These are phyloP conservation scores for Meredithiella fracta DNA, from an alignment of 2,329 filamentous ascomycete genomes.

Conservation along the genomic window DNA sequence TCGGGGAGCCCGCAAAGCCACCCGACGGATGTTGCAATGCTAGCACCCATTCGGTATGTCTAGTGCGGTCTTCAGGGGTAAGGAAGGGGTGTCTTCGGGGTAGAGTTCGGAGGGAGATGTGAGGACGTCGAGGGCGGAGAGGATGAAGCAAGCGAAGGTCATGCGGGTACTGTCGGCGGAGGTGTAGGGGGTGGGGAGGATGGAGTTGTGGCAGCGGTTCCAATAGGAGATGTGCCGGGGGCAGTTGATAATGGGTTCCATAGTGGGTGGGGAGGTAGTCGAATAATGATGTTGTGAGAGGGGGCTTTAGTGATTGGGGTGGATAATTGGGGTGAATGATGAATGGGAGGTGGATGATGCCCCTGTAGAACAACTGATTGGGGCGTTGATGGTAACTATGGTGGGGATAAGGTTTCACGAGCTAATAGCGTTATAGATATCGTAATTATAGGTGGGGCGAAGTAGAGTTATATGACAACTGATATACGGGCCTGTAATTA, in stretches of 20 bases:
- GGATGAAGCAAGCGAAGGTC: conserved; percentile 74
- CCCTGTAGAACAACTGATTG: too few relatives aligned
- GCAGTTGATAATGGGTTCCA: conserved; percentile 30
- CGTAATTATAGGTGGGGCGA: too few relatives aligned
- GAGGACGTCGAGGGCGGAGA: conserved; percentile 73
- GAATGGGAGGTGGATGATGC: too few relatives aligned
- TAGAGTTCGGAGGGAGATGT: conserved; percentile 36
- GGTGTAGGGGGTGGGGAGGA: conserved; percentile 70
- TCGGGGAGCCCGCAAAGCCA: conserved; percentile 77
- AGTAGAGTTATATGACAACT: too few relatives aligned
- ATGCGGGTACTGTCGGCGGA: conserved; percentile 81
- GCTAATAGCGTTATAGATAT: too few relatives aligned
- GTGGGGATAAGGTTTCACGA: too few relatives aligned
- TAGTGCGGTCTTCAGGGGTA: conserved; percentile 26
- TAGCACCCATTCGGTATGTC: conserved; percentile 61
- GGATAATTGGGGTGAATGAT: too few relatives aligned
- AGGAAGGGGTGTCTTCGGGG: conserved; percentile 29
- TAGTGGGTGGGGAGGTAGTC: conserved; percentile 1
- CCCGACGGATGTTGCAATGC: conserved; percentile 70
- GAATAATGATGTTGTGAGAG: too few relatives aligned
- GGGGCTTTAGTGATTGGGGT: too few relatives aligned
- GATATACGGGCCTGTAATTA: too few relatives aligned
- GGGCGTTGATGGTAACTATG: too few relatives aligned
- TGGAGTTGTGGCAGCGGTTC: conserved; percentile 68
- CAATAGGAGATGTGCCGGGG: conserved; percentile 76